These are phyloP conservation scores for Cercospora sp. DNA, from an alignment of 2,329 filamentous ascomycete genomes.

Conservation along the genomic window DNA sequence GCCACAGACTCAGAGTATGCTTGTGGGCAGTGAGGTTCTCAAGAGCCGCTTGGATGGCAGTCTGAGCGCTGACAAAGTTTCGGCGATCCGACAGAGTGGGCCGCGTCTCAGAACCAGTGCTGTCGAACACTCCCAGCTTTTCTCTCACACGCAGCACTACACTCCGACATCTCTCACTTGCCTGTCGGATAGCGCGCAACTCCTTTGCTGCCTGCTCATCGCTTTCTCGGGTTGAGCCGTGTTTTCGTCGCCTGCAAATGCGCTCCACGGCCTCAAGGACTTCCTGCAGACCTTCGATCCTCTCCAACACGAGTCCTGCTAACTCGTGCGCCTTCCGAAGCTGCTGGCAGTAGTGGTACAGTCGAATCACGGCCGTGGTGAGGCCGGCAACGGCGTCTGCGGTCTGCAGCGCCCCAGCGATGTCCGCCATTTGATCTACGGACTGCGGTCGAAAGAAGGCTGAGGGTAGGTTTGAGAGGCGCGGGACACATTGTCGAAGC, in stretches of 20 bases:
- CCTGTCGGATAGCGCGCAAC: not conserved
- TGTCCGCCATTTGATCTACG: not conserved
- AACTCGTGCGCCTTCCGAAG: not conserved
- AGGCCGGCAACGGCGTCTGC: constrained; percentile 6
- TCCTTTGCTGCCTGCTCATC: not conserved
- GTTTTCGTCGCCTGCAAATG: not conserved
- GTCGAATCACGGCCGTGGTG: constrained; percentile 2
- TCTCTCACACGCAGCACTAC: not conserved
- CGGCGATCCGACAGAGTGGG: not conserved
- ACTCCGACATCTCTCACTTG: not conserved
- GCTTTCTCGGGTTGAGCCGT: not conserved
- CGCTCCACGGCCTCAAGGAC: not conserved
- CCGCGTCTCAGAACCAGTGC: not conserved
- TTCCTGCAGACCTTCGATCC: not conserved
- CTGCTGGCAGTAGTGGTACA: constrained; percentile 7
- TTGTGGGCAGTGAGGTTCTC: constrained; percentile 10
- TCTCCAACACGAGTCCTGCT: not conserved
- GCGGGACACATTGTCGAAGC: not conserved
- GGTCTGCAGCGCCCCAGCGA: not conserved
- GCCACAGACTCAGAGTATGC: constrained; percentile 6
- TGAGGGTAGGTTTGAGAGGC: not conserved
- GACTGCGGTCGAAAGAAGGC: not conserved
- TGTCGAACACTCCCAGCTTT: constrained; percentile 1
- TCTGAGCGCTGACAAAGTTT: not conserved
- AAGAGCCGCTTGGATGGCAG: not conserved